Percentiles rank a stretch among this genome's conserved stretches.
Conservation (phyloP, 768 basidiomycete genomes). For the Macrolepiota dolichaula region DNA sequence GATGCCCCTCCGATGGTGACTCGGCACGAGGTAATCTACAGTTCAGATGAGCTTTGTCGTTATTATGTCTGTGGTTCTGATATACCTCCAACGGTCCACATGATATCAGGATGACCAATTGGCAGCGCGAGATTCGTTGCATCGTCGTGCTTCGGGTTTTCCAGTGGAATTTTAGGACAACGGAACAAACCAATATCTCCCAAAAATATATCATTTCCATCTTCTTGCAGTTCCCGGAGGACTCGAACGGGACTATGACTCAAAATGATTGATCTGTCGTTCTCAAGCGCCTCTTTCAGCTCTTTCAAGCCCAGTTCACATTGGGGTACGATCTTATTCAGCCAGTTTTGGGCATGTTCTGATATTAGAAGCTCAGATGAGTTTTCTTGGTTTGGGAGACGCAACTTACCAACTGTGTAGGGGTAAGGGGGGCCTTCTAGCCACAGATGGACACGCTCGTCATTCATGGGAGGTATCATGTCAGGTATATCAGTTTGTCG, state of each 20-base stretch:
- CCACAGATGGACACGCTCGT: slow-evolving; percentile 42
- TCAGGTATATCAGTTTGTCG: slow-evolving; percentile 40
- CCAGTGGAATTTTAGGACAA: slow-evolving; percentile 19
- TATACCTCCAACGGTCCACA: slow-evolving; percentile 62
- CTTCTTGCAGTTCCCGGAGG: slow-evolving; percentile 51
- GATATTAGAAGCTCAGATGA: not conserved
- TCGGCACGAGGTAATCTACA: slow-evolving; percentile 58
- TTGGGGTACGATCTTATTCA: slow-evolving; percentile 21
- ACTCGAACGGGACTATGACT: slow-evolving; percentile 44
- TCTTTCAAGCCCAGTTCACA: slow-evolving; percentile 30
- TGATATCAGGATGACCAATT: slow-evolving; percentile 50
- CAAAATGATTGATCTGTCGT: slow-evolving; percentile 29
- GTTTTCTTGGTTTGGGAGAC: not conserved
- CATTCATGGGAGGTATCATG: slow-evolving; percentile 42
- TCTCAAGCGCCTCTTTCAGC: slow-evolving; percentile 20
- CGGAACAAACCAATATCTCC: slow-evolving; percentile 42
- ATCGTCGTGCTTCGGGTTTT: slow-evolving; percentile 24
- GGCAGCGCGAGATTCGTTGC: slow-evolving; percentile 33
- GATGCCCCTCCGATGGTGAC: slow-evolving; percentile 65
- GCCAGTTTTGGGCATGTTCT: slow-evolving; percentile 34
- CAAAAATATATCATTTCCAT: slow-evolving; percentile 53
- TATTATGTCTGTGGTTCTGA: not conserved
- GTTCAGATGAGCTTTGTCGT: not conserved
- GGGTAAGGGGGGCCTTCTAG: slow-evolving; percentile 51
- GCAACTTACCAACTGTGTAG: slow-evolving; percentile 36